phyloP scores from a whole-genome alignment of 352 stramenopile species.

The Phytopythium montanum region DNA sequence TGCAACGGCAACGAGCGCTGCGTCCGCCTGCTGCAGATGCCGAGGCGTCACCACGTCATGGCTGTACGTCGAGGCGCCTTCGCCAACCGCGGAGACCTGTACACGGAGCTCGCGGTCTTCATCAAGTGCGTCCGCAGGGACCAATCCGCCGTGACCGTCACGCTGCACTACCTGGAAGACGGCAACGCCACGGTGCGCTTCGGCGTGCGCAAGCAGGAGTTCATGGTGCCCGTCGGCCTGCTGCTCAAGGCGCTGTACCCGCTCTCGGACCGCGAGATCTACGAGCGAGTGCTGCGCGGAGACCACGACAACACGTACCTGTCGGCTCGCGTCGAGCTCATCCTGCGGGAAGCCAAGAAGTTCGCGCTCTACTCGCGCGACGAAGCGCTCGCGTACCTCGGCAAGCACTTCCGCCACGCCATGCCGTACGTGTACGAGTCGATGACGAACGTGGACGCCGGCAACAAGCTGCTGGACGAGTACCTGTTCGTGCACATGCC shows the following conservation, averaged over 20 bases:
- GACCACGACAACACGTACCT: constrained; percentile 98
- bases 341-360: constrained; percentile 96
- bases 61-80: constrained; percentile 97
- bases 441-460: constrained; percentile 90
- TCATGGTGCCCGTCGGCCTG: constrained; percentile 96
- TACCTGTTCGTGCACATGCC: constrained; percentile 97
- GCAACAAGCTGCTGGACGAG: constrained; percentile 87
- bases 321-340: constrained; percentile 94
- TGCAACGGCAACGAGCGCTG: constrained; percentile 99
- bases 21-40: constrained; percentile 96
- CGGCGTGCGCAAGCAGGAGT: constrained; percentile 97
- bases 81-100: constrained; percentile 94
- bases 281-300: constrained; percentile 93
- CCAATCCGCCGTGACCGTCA: constrained; percentile 96
- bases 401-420: constrained; percentile 94
- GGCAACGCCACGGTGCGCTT: constrained; percentile 97
- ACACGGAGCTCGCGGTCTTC: constrained; percentile 96
- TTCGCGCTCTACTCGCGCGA: constrained; percentile 89
- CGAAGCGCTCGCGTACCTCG: constrained; percentile 93
- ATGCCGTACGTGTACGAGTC: constrained; percentile 82
- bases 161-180: constrained; percentile 97
- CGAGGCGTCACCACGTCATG: constrained; percentile 86
- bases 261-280: constrained; percentile 95
- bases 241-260: constrained; percentile 96
- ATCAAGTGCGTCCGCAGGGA: constrained; percentile 97